Conservation (phyloP, 2,329 filamentous ascomycete species). For the Aureobasidium sp. region DNA sequence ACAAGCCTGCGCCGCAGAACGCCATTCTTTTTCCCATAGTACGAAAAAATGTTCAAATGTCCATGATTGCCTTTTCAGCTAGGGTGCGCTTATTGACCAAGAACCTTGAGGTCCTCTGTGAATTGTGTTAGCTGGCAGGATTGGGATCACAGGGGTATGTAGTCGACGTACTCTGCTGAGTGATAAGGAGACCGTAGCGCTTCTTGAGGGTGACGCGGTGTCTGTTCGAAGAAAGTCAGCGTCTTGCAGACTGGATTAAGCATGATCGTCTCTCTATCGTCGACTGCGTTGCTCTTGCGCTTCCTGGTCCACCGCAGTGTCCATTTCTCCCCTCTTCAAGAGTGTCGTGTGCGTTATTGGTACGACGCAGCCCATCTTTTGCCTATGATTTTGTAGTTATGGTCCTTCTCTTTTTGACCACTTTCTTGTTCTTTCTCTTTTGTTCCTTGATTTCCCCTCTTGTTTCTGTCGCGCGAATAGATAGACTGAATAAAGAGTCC, state of each 20-base stretch:
- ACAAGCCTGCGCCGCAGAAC: conserved; percentile 12
- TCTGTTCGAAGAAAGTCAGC: conserved; percentile 37
- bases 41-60: conserved; percentile 7
- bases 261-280: neutral
- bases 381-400: neutral
- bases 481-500: conserved; percentile 14
- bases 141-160: neutral
- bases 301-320: no score
- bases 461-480: neutral
- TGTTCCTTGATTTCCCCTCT: neutral
- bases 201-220: conserved; percentile 94
- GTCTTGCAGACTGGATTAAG: neutral
- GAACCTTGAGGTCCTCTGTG: conserved; percentile 17
- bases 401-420: neutral
- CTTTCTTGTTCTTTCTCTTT: no score
- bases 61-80: neutral
- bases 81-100: conserved; percentile 14
- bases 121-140: neutral
- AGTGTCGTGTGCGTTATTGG: neutral
- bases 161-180: conserved; percentile 48
- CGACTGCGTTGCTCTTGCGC: neutral
- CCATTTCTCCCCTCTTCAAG: no score
- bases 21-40: conserved; percentile 5
- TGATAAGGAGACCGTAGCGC: conserved; percentile 81
- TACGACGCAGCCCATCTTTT: neutral